These are phyloP conservation scores for Populus tomentosa DNA, from an alignment of 441 rosid genomes.

Conservation along the genomic window DNA sequence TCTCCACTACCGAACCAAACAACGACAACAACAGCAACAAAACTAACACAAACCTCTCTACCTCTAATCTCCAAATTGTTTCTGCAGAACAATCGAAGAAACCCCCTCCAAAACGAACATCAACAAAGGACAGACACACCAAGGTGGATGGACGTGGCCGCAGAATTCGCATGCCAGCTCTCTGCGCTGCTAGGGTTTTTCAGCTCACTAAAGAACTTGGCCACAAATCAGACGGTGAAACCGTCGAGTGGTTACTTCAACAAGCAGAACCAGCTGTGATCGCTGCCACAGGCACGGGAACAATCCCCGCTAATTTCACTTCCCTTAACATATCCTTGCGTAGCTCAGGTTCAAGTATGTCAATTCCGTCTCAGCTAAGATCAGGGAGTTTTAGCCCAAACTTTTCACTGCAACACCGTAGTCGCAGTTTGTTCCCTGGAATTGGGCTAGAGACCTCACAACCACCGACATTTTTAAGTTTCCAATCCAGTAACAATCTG, in stretches of 20 bases:
- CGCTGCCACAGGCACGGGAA: constrained; percentile 96
- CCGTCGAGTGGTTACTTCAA: constrained; percentile 90
- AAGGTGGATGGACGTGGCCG: constrained; percentile 96
- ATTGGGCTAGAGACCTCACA: constrained; percentile 54
- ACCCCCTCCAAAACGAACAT: constrained; percentile 71
- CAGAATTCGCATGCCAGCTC: constrained; percentile 95
- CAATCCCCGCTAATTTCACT: constrained; percentile 92
- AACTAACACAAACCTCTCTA: constrained; percentile 19
- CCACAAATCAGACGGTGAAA: constrained; percentile 91
- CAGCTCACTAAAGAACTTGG: constrained; percentile 89
- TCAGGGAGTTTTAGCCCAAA: constrained; percentile 54
- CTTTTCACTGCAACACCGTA: constrained; percentile 51
- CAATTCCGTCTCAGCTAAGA: constrained; percentile 75
- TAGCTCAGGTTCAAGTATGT: constrained; percentile 86
- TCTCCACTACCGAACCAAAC: constrained; percentile 18
- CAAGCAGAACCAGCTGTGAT: constrained; percentile 90
- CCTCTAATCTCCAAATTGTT: constrained; percentile 29
- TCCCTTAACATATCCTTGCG: constrained; percentile 90
- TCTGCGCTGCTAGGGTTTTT: constrained; percentile 96
- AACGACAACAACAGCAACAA: constrained; percentile 20
- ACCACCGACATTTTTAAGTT: constrained; percentile 65
- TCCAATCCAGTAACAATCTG: constrained; percentile 47
- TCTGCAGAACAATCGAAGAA: constrained; percentile 43
- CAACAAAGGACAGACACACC: constrained; percentile 90
- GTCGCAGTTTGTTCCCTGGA: constrained; percentile 46